Conservation (phyloP, 805 yeast species). For the Sugiyamaella qingdaonensis region DNA sequence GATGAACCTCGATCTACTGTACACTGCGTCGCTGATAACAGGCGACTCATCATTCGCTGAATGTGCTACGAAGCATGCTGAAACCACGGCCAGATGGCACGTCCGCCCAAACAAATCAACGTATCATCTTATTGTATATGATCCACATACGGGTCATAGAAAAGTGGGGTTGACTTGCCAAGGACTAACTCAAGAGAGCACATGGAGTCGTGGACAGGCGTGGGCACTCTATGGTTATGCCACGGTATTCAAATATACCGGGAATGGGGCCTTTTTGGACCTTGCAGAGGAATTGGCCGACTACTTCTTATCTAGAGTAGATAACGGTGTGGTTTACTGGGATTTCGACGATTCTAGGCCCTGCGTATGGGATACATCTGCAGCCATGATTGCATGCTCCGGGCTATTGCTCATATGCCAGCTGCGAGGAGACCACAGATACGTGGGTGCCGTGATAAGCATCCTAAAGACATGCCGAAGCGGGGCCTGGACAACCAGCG, state of each 20-base stretch:
- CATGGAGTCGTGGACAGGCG: conserved; percentile 32
- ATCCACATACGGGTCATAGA: conserved; percentile 22
- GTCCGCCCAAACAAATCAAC: conserved; percentile 27
- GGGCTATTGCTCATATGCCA: conserved; percentile 27
- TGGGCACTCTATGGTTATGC: conserved; percentile 31
- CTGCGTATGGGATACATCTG: conserved; percentile 26
- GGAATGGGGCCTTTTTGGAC: conserved; percentile 24
- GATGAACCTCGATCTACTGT: conserved; percentile 26
- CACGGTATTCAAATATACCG: conserved; percentile 26
- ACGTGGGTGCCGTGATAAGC: conserved; percentile 18
- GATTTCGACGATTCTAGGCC: conserved; percentile 31
- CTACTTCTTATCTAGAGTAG: conserved; percentile 22
- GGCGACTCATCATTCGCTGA: conserved; percentile 27
- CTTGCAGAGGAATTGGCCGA: conserved; percentile 23
- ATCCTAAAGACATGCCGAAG: conserved; percentile 10
- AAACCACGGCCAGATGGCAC: conserved; percentile 27
- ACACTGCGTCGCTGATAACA: conserved; percentile 26
- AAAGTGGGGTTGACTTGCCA: conserved; percentile 27
- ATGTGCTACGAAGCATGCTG: conserved; percentile 31
- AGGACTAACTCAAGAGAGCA: conserved; percentile 27
- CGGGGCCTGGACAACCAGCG: conserved; percentile 21
- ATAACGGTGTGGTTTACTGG: conserved; percentile 30
- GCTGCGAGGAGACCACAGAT: conserved; percentile 13
- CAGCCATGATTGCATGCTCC: conserved; percentile 29
- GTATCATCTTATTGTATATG: conserved; percentile 27